These are phyloP conservation scores for Oidium heveae DNA, from an alignment of 2,329 filamentous ascomycete genomes.

Conservation along the genomic window DNA sequence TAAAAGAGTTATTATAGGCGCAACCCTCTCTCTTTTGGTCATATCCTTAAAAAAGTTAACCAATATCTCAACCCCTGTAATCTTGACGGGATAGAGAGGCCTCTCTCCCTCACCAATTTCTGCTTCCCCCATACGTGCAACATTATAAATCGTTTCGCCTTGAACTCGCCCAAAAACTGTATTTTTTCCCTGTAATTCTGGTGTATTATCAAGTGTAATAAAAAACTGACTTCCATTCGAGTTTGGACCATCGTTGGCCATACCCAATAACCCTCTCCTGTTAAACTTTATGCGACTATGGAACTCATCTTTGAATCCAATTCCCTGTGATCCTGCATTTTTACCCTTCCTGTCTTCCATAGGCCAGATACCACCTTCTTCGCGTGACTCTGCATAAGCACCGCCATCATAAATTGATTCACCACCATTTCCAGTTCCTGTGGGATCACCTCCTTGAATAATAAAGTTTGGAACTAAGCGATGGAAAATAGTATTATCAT, in stretches of 20 bases:
- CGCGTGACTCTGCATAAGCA: constrained; percentile 26
- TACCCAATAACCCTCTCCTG: constrained; percentile 68
- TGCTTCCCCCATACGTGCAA: constrained; percentile 77
- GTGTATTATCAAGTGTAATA: constrained; percentile 63
- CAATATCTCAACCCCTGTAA: constrained; percentile 48
- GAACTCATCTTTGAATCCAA: constrained; percentile 60
- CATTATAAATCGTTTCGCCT: constrained; percentile 86
- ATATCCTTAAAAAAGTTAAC: constrained; percentile 68
- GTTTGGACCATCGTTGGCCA: constrained; percentile 68
- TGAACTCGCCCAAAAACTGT: constrained; percentile 82
- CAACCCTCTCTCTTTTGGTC: constrained; percentile 38
- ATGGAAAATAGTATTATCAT: constrained; percentile 83
- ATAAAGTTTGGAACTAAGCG: constrained; percentile 80
- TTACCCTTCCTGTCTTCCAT: constrained; percentile 37
- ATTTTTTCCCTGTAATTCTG: constrained; percentile 71
- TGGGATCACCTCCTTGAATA: constrained; percentile 83
- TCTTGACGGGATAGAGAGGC: constrained; percentile 63
- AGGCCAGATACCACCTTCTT: constrained; percentile 18
- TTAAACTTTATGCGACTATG: constrained; percentile 87
- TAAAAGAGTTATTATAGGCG: constrained; percentile 20
- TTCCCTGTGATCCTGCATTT: constrained; percentile 32
- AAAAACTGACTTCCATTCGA: constrained; percentile 96
- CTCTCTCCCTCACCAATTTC: constrained; percentile 66
- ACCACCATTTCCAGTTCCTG: constrained; percentile 73
- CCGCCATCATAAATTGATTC: constrained; percentile 81